Percentiles rank a stretch among this genome's conserved stretches.
Conservation (phyloP, 345 rosid genomes). For the Populus deltoides region DNA sequence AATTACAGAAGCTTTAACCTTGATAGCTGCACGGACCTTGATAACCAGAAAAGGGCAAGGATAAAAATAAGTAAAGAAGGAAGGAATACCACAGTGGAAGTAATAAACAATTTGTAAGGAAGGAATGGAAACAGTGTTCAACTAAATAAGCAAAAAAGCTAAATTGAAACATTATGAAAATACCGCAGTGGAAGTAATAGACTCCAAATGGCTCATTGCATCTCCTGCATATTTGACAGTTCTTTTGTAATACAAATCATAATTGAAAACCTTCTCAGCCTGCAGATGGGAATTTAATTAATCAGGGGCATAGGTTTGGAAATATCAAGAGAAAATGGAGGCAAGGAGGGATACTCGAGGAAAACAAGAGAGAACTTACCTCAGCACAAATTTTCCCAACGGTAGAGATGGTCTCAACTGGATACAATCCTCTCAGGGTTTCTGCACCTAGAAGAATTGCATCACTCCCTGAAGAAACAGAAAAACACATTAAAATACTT, state of each 20-base stretch:
- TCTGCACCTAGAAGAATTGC: constrained; percentile 97
- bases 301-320: background rate
- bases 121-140: background rate
- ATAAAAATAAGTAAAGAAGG: background rate
- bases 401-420: constrained; percentile 73
- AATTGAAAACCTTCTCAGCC: constrained; percentile 45
- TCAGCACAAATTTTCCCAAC: constrained; percentile 92
- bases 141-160: background rate
- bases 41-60: background rate
- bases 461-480: constrained; percentile 62
- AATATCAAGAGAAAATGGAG: background rate
- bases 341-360: background rate
- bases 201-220: constrained; percentile 41
- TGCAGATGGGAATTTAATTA: constrained; percentile 5
- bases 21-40: constrained; percentile 45
- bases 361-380: constrained; percentile 35
- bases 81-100: background rate
- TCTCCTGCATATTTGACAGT: constrained; percentile 36
- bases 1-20: constrained; percentile 45
- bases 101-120: background rate
- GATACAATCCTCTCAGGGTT: constrained; percentile 92
- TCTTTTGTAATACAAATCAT: constrained; percentile 36
- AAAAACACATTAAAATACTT: background rate
- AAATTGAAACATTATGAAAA: background rate
- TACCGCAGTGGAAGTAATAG: constrained; percentile 48